Conservation (phyloP, 2,329 filamentous ascomycete species). For the Phyllosticta citrichinensis region DNA sequence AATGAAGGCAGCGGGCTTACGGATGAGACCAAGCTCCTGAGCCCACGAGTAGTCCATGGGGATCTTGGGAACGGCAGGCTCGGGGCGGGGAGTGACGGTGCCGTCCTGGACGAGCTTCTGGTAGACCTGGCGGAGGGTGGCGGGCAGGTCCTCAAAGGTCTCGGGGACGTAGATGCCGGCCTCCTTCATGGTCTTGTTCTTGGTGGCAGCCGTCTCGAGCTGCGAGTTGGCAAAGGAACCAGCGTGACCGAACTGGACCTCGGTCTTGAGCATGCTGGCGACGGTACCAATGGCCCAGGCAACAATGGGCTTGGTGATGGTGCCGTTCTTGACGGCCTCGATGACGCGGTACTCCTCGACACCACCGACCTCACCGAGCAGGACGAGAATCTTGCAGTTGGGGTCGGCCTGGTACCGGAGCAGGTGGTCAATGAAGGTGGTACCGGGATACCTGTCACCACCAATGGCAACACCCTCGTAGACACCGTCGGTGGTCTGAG, state of each 20-base stretch:
- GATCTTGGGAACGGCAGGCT: slow-evolving; percentile 96
- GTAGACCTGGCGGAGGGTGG: slow-evolving; percentile 69
- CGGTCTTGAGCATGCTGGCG: slow-evolving; percentile 99
- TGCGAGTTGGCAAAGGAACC: slow-evolving; percentile 98
- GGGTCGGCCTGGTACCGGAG: slow-evolving; percentile 94
- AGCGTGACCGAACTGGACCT: slow-evolving; percentile 98
- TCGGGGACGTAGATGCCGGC: slow-evolving; percentile 90
- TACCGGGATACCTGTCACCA: slow-evolving; percentile 97
- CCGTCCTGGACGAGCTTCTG: slow-evolving; percentile 76
- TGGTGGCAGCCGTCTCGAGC: slow-evolving; percentile 89
- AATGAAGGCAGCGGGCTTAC: slow-evolving; percentile 99
- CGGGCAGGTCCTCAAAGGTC: slow-evolving; percentile 92
- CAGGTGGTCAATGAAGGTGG: slow-evolving; percentile 98
- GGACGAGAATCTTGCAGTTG: slow-evolving; percentile 91
- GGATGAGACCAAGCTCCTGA: slow-evolving; percentile 97
- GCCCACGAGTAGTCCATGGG: slow-evolving; percentile 99
- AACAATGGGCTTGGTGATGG: slow-evolving; percentile 96
- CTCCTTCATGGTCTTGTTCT: slow-evolving; percentile 96
- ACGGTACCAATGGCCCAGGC: slow-evolving; percentile 99
- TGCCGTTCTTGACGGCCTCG: slow-evolving; percentile 87
- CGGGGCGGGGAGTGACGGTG: slow-evolving; percentile 72
- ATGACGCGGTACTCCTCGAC: slow-evolving; percentile 99
- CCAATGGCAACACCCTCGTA: slow-evolving; percentile 99
- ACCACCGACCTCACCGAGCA: slow-evolving; percentile 97
- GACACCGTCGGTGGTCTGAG: slow-evolving; percentile 92